These are phyloP conservation scores for Tetradesmus lagerheimii DNA, from an alignment of 139 green algal genomes.

Conservation along the genomic window DNA sequence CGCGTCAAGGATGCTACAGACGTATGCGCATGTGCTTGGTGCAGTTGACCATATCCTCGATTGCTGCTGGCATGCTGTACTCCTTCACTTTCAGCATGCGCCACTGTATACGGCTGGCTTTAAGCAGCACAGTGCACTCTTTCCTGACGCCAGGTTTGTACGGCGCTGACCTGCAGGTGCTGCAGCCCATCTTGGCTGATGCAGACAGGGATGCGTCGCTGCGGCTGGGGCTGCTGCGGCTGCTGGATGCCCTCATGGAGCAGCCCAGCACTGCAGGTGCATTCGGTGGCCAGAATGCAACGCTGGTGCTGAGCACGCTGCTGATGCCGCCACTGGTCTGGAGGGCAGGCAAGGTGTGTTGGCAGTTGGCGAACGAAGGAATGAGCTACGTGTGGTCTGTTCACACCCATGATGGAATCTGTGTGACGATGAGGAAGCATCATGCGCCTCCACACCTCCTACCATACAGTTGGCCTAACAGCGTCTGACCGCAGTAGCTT, in stretches of 20 bases:
- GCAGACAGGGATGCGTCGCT: slow-evolving; percentile 62
- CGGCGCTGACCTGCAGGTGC: neutral
- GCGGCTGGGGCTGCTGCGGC: slow-evolving; percentile 61
- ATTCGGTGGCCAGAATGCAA: slow-evolving; percentile 22
- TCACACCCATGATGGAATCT: too few relatives aligned
- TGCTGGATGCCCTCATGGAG: slow-evolving; percentile 79
- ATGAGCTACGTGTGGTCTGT: neutral
- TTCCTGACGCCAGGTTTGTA: too few relatives aligned
- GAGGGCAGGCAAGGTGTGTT: slow-evolving; percentile 73
- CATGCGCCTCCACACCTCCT: too few relatives aligned
- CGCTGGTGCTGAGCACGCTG: slow-evolving; percentile 56
- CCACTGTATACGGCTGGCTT: too few relatives aligned
- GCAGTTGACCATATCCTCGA: neutral
- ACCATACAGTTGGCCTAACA: too few relatives aligned
- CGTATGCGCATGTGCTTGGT: neutral
- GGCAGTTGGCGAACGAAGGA: neutral
- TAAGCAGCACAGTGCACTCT: too few relatives aligned
- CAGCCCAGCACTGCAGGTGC: slow-evolving; percentile 25
- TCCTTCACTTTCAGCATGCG: too few relatives aligned
- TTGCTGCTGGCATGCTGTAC: neutral
- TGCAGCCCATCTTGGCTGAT: slow-evolving; percentile 26
- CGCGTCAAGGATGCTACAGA: too few relatives aligned
- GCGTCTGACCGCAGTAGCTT: too few relatives aligned
- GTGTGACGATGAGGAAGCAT: too few relatives aligned
- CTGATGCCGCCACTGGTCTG: slow-evolving; percentile 83